Evolutionary conservation across 371 early-diverging fungal genomes (phyloP), one percentile per base, ranked within the genome.

Genomic region (Syncephalastrum sp.): DNA sequence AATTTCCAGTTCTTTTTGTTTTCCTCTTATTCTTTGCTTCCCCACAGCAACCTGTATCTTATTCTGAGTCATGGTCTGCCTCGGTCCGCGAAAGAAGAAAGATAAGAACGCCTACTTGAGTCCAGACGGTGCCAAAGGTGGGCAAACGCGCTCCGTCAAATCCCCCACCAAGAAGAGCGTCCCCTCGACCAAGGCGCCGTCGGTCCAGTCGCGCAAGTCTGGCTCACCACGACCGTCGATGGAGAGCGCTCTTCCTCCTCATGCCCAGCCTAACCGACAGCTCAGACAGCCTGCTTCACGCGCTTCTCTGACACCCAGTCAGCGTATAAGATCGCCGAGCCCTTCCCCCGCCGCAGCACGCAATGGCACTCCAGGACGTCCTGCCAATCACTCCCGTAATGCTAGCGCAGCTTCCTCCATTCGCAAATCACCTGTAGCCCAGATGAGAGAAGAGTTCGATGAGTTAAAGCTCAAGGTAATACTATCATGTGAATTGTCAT

Each of bases 61-160:
- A 2, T 15, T 42, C 24, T 13, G 14, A 8, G n/a, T 19, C 25
- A 70, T 70, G 70, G 67, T 63, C 27, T 70, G 70, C 47, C 54
- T 70, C 19, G 67, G 70, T 23, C 70, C 70, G 48, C 56, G 70
- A 17, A 70, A 70, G 33, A 70, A 70, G 56, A 59, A 59, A 16
- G 67, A 70, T 23, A 70, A 70, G 21, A 33, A 54, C 1, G 41
- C 42, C 16, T 38, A 49, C 17, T 47, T 67, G 4, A 62, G 59
- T 47, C 67, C 67, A 12, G 63, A 59, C 17, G 69, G 61, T 45
- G 57, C 59, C 14, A 43, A 25, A 14, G 45, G 47, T 16, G 25
- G 43, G 17, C 29, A 53, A 47, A 52, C 38, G 13, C 21, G 55
- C 12, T 57, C 54, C 16, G 51, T 52, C 61, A 49, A 61, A 57